phyloP scores from a whole-genome alignment of 352 stramenopile genomes.

The Phytophthora sp. region DNA sequence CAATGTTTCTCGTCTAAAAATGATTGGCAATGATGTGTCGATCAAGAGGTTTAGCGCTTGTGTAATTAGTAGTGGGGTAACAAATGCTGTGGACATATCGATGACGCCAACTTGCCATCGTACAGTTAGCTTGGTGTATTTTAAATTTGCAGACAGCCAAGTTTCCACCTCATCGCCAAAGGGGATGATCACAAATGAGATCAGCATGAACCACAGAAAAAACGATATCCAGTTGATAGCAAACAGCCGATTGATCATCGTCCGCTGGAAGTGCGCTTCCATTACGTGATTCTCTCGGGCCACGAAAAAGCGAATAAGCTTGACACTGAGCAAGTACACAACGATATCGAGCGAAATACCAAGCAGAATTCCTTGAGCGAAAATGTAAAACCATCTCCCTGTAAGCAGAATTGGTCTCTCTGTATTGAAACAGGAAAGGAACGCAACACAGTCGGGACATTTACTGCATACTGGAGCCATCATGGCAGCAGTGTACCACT shows the following conservation, averaged over 20 bases:
- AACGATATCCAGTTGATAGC: slow-evolving; percentile 92
- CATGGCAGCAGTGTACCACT: slow-evolving; percentile 90
- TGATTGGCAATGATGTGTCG: slow-evolving; percentile 75
- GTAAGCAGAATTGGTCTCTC: slow-evolving; percentile 75
- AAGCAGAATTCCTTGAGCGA: slow-evolving; percentile 81
- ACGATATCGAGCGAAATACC: slow-evolving; percentile 86
- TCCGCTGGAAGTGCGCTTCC: slow-evolving; percentile 81
- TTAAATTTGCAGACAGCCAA: slow-evolving; percentile 80
- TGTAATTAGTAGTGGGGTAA: slow-evolving; percentile 86
- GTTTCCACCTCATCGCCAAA: slow-evolving; percentile 83
- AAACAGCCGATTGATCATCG: slow-evolving; percentile 88
- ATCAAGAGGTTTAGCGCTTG: slow-evolving; percentile 87
- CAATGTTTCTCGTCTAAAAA: slow-evolving; percentile 67
- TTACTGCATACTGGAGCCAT: slow-evolving; percentile 83
- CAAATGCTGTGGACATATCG: slow-evolving; percentile 87
- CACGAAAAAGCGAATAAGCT: slow-evolving; percentile 85
- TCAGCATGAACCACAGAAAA: slow-evolving; percentile 91
- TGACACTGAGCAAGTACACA: slow-evolving; percentile 84
- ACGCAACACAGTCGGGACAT: slow-evolving; percentile 71
- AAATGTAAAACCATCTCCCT: slow-evolving; percentile 83
- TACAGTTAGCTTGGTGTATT: slow-evolving; percentile 83
- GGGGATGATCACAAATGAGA: slow-evolving; percentile 88
- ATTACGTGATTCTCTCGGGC: slow-evolving; percentile 84
- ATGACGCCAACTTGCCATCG: slow-evolving; percentile 87
- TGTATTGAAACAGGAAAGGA: slow-evolving; percentile 86